These are phyloP conservation scores for Physcomitrium patens DNA, from an alignment of 225 moss, liverwort and hornwort species.

Conservation along the genomic window DNA sequence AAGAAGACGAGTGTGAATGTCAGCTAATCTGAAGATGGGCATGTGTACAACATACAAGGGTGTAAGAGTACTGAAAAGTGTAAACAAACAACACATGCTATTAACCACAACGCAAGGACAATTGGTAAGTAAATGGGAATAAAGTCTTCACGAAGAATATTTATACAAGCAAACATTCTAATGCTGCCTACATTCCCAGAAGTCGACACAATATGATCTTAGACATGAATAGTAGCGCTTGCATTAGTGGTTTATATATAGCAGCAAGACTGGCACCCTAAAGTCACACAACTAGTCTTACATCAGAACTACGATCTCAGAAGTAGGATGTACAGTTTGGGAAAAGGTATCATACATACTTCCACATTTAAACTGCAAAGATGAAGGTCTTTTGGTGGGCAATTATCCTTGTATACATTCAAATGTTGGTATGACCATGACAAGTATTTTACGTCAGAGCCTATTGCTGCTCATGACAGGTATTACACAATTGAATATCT, in stretches of 20 bases:
- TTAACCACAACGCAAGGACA: too few species aligned
- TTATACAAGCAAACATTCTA: too few species aligned
- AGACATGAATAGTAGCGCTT: neutral
- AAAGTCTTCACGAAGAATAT: too few species aligned
- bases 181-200: too few species aligned
- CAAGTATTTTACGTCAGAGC: conserved; percentile 25
- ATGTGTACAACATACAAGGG: too few species aligned
- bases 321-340: conserved; percentile 29
- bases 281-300: conserved; percentile 18
- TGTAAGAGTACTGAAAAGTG: too few species aligned
- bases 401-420: conserved; percentile 33
- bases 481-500: too few species aligned
- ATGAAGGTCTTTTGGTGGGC: neutral
- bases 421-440: conserved; percentile 23
- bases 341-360: conserved; percentile 20
- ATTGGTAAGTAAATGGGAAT: too few species aligned
- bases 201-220: too few species aligned
- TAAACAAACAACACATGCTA: too few species aligned
- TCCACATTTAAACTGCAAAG: conserved; percentile 16
- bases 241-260: conserved; percentile 15
- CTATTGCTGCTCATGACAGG: neutral
- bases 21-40: too few species aligned
- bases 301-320: conserved; percentile 11
- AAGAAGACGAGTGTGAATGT: too few species aligned
- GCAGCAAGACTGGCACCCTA: neutral